Percentiles rank a stretch among this genome's conserved stretches.
These are phyloP conservation scores for Podaxis rugospora DNA, from an alignment of 768 basidiomycete species.

Conservation along the genomic window DNA sequence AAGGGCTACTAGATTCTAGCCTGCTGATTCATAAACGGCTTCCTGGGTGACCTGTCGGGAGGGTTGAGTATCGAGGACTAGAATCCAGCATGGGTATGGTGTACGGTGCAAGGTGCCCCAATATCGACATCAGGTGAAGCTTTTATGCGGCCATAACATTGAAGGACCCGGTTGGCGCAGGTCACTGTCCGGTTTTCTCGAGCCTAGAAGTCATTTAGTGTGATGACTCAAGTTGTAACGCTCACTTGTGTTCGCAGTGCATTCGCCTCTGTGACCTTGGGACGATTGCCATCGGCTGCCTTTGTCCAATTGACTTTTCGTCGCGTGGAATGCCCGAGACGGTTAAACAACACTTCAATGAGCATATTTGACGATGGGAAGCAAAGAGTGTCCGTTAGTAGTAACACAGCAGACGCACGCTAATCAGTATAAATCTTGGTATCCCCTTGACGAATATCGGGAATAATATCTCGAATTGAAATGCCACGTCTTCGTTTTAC, in stretches of 20 bases:
- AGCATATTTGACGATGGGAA: not conserved
- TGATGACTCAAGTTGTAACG: not conserved
- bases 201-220: not conserved
- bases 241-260: too few species aligned
- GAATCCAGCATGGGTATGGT: not conserved
- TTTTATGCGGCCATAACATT: not conserved
- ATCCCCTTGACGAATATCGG: too few species aligned
- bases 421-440: too few species aligned
- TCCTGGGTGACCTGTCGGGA: not conserved
- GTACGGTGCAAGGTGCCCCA: not conserved
- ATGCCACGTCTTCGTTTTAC: conserved; percentile 19
- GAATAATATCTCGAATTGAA: too few species aligned
- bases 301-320: not conserved
- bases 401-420: too few species aligned
- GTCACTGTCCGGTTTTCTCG: not conserved
- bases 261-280: not conserved
- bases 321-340: not conserved
- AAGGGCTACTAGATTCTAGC: not conserved
- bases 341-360: not conserved
- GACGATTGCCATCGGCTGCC: not conserved
- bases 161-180: not conserved
- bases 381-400: too few species aligned
- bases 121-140: not conserved
- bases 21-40: not conserved
- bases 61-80: not conserved